Percentiles rank a stretch among this genome's conserved stretches.
Evolutionary conservation across 1,284 basidiomycete genomes (phyloP).

Genomic region (Microstroma glucosiphilum): DNA sequence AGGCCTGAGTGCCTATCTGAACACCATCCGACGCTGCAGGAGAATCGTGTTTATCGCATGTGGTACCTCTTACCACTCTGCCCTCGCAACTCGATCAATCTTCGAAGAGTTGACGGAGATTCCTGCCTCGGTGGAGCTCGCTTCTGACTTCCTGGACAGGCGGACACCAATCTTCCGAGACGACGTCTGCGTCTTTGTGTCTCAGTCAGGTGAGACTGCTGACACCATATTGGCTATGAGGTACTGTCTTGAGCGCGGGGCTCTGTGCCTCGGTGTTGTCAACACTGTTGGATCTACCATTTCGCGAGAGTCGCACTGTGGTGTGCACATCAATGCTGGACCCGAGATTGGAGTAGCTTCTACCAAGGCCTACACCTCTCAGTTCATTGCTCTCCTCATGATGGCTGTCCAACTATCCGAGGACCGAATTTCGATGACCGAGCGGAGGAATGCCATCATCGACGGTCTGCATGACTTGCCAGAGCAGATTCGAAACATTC

Average conservation of each 20-base stretch:
- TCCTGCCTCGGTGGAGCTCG: conserved; percentile 92
- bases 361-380: conserved; percentile 99
- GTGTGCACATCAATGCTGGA: conserved; percentile 99
- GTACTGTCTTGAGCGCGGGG: conserved; percentile 93
- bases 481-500: conserved; percentile 77
- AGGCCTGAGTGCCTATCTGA: conserved; percentile 88
- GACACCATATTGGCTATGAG: conserved; percentile 94
- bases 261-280: conserved; percentile 87
- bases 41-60: conserved; percentile 96
- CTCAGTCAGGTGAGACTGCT: conserved; percentile 96
- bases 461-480: conserved; percentile 86
- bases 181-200: conserved; percentile 93
- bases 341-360: conserved; percentile 99
- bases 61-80: conserved; percentile 96
- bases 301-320: conserved; percentile 96
- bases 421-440: conserved; percentile 86
- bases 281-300: conserved; percentile 98
- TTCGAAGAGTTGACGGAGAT: conserved; percentile 99
- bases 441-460: conserved; percentile 88
- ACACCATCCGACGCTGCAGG: conserved; percentile 88
- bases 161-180: conserved; percentile 99
- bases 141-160: conserved; percentile 96
- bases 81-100: conserved; percentile 92
- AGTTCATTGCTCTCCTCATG: conserved; percentile 97
- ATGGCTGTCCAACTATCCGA: conserved; percentile 96